Evolutionary conservation across 345 rosid genomes (phyloP), one percentile per base, ranked within the genome.

Genomic region (Clausena lansium): DNA sequence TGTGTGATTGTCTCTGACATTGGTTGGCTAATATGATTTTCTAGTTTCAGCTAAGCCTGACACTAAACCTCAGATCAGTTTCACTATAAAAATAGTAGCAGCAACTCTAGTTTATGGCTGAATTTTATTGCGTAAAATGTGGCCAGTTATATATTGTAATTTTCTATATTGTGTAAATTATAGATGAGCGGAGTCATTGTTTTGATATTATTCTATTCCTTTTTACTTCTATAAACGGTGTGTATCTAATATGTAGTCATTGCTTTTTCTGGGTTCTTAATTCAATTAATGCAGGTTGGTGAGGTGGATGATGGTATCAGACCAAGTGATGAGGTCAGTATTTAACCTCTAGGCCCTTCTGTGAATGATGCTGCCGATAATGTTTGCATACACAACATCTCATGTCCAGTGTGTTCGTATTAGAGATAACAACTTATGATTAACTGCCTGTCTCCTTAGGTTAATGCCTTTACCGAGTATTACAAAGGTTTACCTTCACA

Each of bases 291-390:
- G 52, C 85, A 94, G 97, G 85, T 61, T 80, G 75, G 84, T 59
- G 85, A 85, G 77, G 35, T 78, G 61, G 85, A 84, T 67, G 85
- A 50, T 67, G 79, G 71, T 63, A 67, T 78, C 64, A 81, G 82
- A 59, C 66, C 76, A 70, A 73, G 83, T 72, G 70, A 85, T 73
- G 95, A 90, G 97, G 99, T 94, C 54, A 77, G 88, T 78, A 50
- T 79, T 73, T 72, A 38, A 58, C 54, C 14, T 65, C 14, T 54
- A 28, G n/a, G 41, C 20, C 25, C 39, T 7, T 11, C 54, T 17
- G 13, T n/a, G 30, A 36, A 72, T 35, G 19, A 55, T n/a, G n/a
- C n/a, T 33, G 27, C 24, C 30, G 28, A 41, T 19, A 60, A 28
- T 74, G 39, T 74, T 45, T 45, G 6, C 30, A 45, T 74, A 25